Conservation (phyloP, 2,329 filamentous ascomycete species). For the Aspergillus texensis region DNA sequence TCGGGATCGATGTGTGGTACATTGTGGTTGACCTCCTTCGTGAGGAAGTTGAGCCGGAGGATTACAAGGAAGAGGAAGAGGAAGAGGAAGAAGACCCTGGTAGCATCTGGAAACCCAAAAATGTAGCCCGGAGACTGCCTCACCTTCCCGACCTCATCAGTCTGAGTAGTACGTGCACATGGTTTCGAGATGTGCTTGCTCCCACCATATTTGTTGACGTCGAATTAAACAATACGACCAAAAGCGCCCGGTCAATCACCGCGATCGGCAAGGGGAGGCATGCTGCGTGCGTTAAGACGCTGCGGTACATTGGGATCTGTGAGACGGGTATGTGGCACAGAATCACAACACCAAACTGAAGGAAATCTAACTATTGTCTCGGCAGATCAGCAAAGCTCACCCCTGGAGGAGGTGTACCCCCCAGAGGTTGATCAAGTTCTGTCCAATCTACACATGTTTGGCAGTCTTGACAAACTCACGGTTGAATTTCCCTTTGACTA, state of each 20-base stretch:
- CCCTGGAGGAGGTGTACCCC: background rate
- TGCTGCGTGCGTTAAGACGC: background rate
- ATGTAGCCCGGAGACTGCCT: background rate
- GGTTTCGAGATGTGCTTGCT: background rate
- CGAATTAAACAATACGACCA: background rate
- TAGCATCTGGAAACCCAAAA: background rate
- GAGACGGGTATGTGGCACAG: background rate
- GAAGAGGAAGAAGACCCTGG: background rate
- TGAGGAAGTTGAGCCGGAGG: background rate
- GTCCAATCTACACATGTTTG: background rate
- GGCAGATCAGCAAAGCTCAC: background rate
- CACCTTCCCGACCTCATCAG: background rate
- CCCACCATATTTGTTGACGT: background rate
- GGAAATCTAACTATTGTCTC: background rate
- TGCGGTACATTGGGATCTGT: conserved; percentile 4
- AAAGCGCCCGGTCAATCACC: background rate
- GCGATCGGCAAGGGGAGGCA: background rate
- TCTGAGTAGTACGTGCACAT: background rate
- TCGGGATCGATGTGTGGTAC: background rate
- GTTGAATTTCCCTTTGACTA: conserved; percentile 1
- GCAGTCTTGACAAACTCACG: background rate
- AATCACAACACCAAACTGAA: background rate
- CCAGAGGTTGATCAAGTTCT: background rate
- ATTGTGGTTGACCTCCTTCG: background rate
- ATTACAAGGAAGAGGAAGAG: background rate